Percentiles rank a stretch among this genome's conserved stretches.
Conservation (phyloP, 306 rosid genomes). For the Prunus mongolica region DNA sequence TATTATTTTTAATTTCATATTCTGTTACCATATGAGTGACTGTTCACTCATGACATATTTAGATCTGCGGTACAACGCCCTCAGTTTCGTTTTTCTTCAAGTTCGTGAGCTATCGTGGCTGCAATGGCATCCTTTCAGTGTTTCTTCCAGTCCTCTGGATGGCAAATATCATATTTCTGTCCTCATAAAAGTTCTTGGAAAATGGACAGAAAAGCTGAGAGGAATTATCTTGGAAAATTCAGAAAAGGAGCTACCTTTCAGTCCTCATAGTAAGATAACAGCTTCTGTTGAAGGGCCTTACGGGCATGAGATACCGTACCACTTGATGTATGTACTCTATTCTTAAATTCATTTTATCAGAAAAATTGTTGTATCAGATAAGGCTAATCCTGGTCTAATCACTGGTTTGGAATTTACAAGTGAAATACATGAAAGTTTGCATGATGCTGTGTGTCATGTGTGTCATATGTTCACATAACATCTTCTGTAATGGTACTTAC, state of each 20-base stretch:
- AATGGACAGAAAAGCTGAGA: constrained; percentile 66
- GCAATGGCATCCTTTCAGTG: constrained; percentile 99
- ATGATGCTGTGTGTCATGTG: background rate
- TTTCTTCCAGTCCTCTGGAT: constrained; percentile 90
- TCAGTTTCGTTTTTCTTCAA: constrained; percentile 90
- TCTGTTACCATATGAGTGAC: constrained; percentile 15
- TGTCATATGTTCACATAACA: background rate
- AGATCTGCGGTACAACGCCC: constrained; percentile 84
- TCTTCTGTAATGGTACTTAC: background rate
- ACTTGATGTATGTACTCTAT: constrained; percentile 55
- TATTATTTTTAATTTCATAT: background rate
- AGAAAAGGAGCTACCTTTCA: constrained; percentile 26
- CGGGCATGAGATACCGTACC: constrained; percentile 86
- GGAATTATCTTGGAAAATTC: constrained; percentile 34
- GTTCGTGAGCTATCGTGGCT: constrained; percentile 79
- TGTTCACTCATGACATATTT: constrained; percentile 17
- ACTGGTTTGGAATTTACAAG: background rate
- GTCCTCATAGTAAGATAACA: constrained; percentile 35
- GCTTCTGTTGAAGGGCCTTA: constrained; percentile 94
- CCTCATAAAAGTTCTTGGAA: constrained; percentile 86
- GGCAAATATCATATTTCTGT: constrained; percentile 72
- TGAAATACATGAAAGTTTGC: background rate
- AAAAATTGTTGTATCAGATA: background rate
- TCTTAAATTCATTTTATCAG: background rate
- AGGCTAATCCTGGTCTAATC: background rate